phyloP scores from a whole-genome alignment of 257 asterid species.

The Capsicum baccatum region DNA sequence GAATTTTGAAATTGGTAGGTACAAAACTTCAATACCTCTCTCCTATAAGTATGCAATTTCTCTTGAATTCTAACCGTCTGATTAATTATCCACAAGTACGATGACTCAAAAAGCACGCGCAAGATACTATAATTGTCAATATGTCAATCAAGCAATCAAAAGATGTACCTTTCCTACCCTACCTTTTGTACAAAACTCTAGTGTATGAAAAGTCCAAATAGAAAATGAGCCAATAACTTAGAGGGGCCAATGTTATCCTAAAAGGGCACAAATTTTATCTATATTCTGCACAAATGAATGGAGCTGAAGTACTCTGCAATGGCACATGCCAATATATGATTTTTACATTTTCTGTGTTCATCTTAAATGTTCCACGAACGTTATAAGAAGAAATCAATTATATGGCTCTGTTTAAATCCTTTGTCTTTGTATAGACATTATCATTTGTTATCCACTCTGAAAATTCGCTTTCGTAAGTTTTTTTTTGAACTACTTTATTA shows the following conservation, averaged over 20 bases:
- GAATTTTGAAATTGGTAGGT: not conserved
- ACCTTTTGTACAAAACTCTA: not conserved
- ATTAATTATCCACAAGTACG: not conserved
- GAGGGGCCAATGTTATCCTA: slow-evolving; percentile 20
- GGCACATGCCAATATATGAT: slow-evolving; percentile 14
- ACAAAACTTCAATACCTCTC: not conserved
- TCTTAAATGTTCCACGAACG: not conserved
- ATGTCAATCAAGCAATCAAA: slow-evolving; percentile 12
- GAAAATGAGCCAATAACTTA: not conserved
- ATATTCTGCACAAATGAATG: slow-evolving; percentile 16
- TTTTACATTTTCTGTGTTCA: not conserved
- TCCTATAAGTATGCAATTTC: not conserved
- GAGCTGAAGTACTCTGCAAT: slow-evolving; percentile 17
- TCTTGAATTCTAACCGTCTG: not conserved
- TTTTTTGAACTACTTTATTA: too few species aligned
- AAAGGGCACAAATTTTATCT: slow-evolving; percentile 25
- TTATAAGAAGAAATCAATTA: slow-evolving; percentile 1
- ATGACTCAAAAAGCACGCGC: slow-evolving; percentile 13
- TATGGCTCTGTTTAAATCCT: not conserved
- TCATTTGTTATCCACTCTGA: not conserved
- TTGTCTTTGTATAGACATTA: slow-evolving; percentile 11
- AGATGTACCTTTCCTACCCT: slow-evolving; percentile 9
- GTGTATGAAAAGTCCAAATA: not conserved
- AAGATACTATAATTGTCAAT: slow-evolving; percentile 11
- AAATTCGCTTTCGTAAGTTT: not conserved